These are phyloP conservation scores for Leishmania martiniquensis DNA, from an alignment of 208 protist species.

Conservation along the genomic window DNA sequence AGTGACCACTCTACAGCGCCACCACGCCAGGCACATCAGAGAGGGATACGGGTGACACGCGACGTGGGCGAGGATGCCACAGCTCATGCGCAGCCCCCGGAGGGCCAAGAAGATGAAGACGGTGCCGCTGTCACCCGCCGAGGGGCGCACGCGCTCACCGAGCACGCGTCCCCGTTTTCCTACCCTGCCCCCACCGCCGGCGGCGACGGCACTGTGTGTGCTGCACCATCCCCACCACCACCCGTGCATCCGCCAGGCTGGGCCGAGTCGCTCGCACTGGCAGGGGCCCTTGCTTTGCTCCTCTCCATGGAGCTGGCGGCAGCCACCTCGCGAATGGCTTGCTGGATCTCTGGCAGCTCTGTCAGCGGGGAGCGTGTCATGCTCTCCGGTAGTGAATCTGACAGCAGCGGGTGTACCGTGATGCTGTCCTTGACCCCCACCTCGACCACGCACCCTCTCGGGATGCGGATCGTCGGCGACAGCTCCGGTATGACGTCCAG, in stretches of 20 bases:
- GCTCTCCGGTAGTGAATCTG: slow-evolving; percentile 29
- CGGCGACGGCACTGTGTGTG: neutral
- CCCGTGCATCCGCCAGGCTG: neutral
- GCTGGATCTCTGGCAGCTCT: slow-evolving; percentile 30
- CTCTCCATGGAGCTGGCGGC: slow-evolving; percentile 3
- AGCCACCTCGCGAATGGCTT: slow-evolving; percentile 20
- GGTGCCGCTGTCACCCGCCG: neutral
- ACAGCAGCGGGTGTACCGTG: slow-evolving; percentile 70
- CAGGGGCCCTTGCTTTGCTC: neutral
- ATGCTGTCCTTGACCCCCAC: slow-evolving; percentile 78
- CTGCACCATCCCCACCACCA: neutral
- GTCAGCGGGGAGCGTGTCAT: slow-evolving; percentile 29
- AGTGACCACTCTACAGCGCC: too few relatives aligned
- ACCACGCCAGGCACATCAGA: neutral
- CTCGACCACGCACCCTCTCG: slow-evolving; percentile 73
- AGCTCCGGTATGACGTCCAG: slow-evolving; percentile 78
- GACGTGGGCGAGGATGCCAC: neutral
- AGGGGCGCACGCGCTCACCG: neutral
- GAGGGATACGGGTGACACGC: neutral
- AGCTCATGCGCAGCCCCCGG: neutral
- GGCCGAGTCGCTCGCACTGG: neutral
- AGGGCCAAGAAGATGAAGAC: neutral
- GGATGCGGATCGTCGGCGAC: slow-evolving; percentile 69
- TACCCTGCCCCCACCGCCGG: neutral
- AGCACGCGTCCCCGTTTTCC: neutral